Conservation (phyloP, 441 rosid genomes). For the Bocquillonia castaneifolia region DNA sequence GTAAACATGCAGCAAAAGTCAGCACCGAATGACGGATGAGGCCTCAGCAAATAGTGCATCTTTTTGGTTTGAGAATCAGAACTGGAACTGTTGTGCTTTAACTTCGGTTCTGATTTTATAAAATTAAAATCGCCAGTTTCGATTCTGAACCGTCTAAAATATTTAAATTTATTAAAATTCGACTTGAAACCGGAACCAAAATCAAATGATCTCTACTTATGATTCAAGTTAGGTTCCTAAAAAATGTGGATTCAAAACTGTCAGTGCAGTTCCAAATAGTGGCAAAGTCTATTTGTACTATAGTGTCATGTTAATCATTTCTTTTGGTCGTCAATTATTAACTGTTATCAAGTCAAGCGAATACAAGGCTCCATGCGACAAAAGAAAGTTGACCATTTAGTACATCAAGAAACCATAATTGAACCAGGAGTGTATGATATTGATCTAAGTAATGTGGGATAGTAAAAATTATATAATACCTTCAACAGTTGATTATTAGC, state of each 20-base stretch:
- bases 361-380: slow-evolving; percentile 10
- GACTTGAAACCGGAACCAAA: no score
- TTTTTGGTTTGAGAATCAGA: no score
- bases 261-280: no score
- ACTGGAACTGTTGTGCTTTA: no score
- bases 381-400: slow-evolving; percentile 10
- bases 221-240: no score
- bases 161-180: no score
- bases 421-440: not conserved
- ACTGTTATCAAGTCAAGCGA: slow-evolving; percentile 23
- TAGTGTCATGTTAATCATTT: slow-evolving; percentile 27
- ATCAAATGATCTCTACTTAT: no score
- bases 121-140: no score
- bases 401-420: slow-evolving; percentile 1
- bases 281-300: no score
- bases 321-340: slow-evolving; percentile 28
- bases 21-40: slow-evolving; percentile 26
- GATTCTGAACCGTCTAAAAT: no score
- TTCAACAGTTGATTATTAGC: not conserved
- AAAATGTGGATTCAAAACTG: no score
- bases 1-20: slow-evolving; percentile 33
- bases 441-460: not conserved
- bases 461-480: not conserved
- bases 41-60: slow-evolving; percentile 18
- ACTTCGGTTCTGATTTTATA: no score